These are phyloP conservation scores for Sisymbrium irio DNA, from an alignment of 345 rosid genomes.

Conservation along the genomic window DNA sequence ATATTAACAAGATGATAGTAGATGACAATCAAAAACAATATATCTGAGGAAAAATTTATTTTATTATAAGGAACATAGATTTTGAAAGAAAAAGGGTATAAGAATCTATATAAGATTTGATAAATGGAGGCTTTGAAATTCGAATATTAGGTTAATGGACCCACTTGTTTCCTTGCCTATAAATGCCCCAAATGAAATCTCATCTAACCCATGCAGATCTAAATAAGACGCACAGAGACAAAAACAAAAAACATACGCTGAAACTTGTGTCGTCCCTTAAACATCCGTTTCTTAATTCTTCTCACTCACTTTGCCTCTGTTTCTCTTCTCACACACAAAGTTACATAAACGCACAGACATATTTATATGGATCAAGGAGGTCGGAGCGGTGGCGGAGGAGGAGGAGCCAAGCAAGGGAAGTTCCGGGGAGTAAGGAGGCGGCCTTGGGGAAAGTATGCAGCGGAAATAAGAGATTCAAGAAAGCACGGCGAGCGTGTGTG, in stretches of 20 bases:
- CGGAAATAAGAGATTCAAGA: conserved; percentile 76
- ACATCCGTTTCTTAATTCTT: background rate
- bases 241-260: conserved; percentile 10
- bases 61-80: conserved; percentile 10
- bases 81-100: conserved; percentile 19
- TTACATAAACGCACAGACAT: background rate
- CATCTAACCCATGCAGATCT: conserved; percentile 28
- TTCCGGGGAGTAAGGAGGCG: conserved; percentile 75
- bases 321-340: background rate
- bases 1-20: background rate
- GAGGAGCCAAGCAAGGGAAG: conserved; percentile 41
- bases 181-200: conserved; percentile 20
- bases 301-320: background rate
- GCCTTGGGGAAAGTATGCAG: conserved; percentile 91
- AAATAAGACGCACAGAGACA: conserved; percentile 5
- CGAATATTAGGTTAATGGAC: conserved; percentile 34
- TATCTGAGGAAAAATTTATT: background rate
- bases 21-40: conserved; percentile 15
- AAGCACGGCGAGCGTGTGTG: conserved; percentile 72
- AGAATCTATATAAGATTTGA: conserved; percentile 19
- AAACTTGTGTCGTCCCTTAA: conserved; percentile 6
- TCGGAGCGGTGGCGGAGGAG: conserved; percentile 25
- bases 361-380: conserved; percentile 32
- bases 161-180: conserved; percentile 29
- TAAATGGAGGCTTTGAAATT: conserved; percentile 28